These are phyloP conservation scores for Sonneratia caseolaris DNA, from an alignment of 345 rosid species.

Conservation along the genomic window DNA sequence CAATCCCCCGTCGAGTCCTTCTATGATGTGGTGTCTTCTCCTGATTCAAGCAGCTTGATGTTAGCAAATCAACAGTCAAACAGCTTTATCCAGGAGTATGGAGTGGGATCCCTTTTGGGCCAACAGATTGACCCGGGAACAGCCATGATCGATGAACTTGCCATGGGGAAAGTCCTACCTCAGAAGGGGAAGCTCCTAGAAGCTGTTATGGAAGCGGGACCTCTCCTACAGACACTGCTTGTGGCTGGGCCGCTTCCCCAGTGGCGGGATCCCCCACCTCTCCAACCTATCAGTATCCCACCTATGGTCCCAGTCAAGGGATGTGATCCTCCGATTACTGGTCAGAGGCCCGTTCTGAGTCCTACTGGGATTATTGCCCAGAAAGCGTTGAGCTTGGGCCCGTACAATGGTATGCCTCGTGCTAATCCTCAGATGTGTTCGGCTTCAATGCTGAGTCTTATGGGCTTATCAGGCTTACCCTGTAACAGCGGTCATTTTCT, in stretches of 20 bases:
- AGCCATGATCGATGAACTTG: slow-evolving; percentile 34
- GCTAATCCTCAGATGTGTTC: slow-evolving; percentile 34
- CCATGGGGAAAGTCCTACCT: slow-evolving; percentile 49
- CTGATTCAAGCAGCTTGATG: slow-evolving; percentile 38
- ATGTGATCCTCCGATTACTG: slow-evolving; percentile 10
- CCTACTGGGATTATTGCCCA: slow-evolving; percentile 4
- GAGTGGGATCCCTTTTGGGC: slow-evolving; percentile 8
- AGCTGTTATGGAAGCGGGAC: slow-evolving; percentile 62
- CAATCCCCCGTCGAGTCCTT: slow-evolving; percentile 63
- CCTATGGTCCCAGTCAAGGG: slow-evolving; percentile 30
- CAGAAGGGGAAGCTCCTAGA: slow-evolving; percentile 62
- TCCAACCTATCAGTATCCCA: slow-evolving; percentile 48
- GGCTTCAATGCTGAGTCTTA: slow-evolving; percentile 38
- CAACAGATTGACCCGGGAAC: too few relatives aligned
- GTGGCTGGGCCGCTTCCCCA: slow-evolving; percentile 86
- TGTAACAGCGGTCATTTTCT: slow-evolving; percentile 16
- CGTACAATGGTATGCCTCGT: slow-evolving; percentile 16
- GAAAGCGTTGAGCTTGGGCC: slow-evolving; percentile 11
- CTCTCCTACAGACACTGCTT: slow-evolving; percentile 65
- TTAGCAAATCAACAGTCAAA: not conserved
- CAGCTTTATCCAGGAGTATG: slow-evolving; percentile 13
- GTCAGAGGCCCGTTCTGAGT: slow-evolving; percentile 12
- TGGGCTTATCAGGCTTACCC: slow-evolving; percentile 18
- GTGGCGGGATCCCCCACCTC: slow-evolving; percentile 95
- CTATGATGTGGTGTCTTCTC: slow-evolving; percentile 60